Evolutionary conservation across 257 asterid species (phyloP).

Genomic region (Solanum phureja): DNA sequence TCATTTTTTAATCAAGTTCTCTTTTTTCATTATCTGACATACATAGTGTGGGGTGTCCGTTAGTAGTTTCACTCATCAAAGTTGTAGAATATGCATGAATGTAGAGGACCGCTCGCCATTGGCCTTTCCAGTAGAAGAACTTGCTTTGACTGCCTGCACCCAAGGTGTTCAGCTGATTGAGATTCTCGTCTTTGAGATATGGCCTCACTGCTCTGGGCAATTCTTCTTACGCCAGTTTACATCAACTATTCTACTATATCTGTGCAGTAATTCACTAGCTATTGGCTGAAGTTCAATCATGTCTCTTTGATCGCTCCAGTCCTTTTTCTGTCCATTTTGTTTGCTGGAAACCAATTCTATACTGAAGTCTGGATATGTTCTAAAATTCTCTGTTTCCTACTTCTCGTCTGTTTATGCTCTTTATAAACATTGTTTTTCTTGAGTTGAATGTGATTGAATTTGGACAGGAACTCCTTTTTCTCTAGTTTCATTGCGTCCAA

Average conservation of each 20-base stretch:
- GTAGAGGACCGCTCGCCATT: background rate
- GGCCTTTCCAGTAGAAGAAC: background rate
- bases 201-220: background rate
- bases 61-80: background rate
- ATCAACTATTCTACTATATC: background rate
- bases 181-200: background rate
- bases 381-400: background rate
- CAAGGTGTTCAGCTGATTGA: background rate
- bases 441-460: background rate
- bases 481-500: background rate
- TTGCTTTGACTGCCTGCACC: background rate
- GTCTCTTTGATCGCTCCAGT: background rate
- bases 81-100: background rate
- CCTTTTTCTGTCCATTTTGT: background rate
- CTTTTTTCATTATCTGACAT: background rate
- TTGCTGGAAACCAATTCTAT: background rate
- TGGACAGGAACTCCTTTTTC: background rate
- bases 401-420: background rate
- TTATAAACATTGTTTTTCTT: background rate
- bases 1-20: background rate
- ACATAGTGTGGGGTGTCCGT: background rate
- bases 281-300: background rate
- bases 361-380: background rate
- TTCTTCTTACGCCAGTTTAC: background rate
- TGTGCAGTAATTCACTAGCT: background rate